Evolutionary conservation across 257 asterid genomes (phyloP).

Genomic region (Verbena officinalis): DNA sequence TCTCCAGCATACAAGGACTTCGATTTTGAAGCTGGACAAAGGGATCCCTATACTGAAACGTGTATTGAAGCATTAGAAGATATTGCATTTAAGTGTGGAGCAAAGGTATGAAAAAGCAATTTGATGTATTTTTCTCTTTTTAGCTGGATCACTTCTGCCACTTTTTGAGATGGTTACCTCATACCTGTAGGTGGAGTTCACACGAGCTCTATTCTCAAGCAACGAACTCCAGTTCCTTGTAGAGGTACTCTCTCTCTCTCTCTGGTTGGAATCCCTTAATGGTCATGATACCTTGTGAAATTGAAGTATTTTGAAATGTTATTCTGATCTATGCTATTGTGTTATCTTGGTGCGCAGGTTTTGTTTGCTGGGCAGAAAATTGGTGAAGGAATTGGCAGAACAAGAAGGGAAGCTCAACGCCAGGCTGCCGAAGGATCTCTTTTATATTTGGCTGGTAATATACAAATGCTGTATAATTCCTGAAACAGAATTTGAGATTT

Average conservation of each 20-base stretch:
- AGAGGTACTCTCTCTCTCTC: slow-evolving; percentile 61
- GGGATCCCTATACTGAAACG: slow-evolving; percentile 67
- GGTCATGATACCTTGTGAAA: slow-evolving; percentile 14
- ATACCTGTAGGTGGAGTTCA: slow-evolving; percentile 82
- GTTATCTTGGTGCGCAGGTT: slow-evolving; percentile 55
- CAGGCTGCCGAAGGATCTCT: slow-evolving; percentile 87
- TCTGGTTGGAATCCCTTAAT: slow-evolving; percentile 10
- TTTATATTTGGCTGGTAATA: slow-evolving; percentile 76
- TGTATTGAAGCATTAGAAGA: slow-evolving; percentile 71
- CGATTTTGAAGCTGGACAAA: slow-evolving; percentile 81
- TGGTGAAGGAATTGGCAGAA: slow-evolving; percentile 84
- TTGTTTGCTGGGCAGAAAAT: slow-evolving; percentile 84
- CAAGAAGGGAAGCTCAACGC: slow-evolving; percentile 90
- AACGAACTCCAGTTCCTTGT: slow-evolving; percentile 60
- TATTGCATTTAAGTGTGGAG: slow-evolving; percentile 85
- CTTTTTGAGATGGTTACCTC: slow-evolving; percentile 37
- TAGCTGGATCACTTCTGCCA: slow-evolving; percentile 18
- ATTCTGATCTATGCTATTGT: slow-evolving; percentile 7
- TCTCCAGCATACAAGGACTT: slow-evolving; percentile 59
- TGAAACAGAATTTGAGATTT: slow-evolving; percentile 8
- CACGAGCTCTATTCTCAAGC: slow-evolving; percentile 52
- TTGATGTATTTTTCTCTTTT: slow-evolving; percentile 7
- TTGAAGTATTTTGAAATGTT: slow-evolving; percentile 17
- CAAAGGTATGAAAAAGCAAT: slow-evolving; percentile 61
- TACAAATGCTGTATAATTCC: slow-evolving; percentile 30